These are phyloP conservation scores for Penicillium psychrosexuale DNA, from an alignment of 2,329 filamentous ascomycete species.

Conservation along the genomic window DNA sequence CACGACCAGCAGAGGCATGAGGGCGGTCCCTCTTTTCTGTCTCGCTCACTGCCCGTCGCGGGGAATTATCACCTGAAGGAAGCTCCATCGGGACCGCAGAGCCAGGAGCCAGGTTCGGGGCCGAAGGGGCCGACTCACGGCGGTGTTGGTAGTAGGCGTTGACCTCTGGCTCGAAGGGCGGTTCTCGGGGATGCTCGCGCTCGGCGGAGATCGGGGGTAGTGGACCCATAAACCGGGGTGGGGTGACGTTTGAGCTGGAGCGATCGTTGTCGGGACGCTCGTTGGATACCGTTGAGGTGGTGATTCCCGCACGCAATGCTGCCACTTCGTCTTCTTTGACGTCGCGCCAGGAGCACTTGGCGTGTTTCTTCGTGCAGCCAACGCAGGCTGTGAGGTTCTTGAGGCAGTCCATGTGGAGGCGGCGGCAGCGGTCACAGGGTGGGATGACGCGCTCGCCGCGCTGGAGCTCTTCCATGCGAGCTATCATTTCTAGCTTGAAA, in stretches of 20 bases:
- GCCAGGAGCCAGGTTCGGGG: constrained; percentile 21
- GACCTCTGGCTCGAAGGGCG: not conserved
- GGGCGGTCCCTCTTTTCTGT: constrained; percentile 26
- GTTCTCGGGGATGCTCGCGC: constrained; percentile 8
- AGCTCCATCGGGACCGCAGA: constrained; percentile 21
- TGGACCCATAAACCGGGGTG: constrained; percentile 1
- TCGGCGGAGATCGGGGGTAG: constrained; percentile 15
- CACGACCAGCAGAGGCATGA: not conserved
- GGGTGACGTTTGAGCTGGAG: not conserved
- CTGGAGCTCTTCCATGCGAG: constrained; percentile 70
- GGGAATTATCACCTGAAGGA: constrained; percentile 25
- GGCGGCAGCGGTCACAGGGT: constrained; percentile 77
- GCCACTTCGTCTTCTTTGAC: constrained; percentile 69
- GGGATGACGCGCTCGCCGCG: constrained; percentile 74
- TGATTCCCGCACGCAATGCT: constrained; percentile 19
- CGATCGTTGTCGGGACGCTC: constrained; percentile 7
- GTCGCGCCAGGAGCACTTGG: constrained; percentile 80
- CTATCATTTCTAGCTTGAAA: constrained; percentile 64
- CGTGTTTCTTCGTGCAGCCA: constrained; percentile 86
- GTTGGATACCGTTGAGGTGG: not conserved
- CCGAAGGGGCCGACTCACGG: constrained; percentile 26
- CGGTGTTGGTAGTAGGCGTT: constrained; percentile 13
- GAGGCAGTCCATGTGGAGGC: constrained; percentile 75
- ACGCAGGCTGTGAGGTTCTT: constrained; percentile 84
- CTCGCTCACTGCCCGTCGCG: constrained; percentile 40